phyloP scores from a whole-genome alignment of 495 filamentous ascomycete genomes.

The Penicillium bovifimosum region DNA sequence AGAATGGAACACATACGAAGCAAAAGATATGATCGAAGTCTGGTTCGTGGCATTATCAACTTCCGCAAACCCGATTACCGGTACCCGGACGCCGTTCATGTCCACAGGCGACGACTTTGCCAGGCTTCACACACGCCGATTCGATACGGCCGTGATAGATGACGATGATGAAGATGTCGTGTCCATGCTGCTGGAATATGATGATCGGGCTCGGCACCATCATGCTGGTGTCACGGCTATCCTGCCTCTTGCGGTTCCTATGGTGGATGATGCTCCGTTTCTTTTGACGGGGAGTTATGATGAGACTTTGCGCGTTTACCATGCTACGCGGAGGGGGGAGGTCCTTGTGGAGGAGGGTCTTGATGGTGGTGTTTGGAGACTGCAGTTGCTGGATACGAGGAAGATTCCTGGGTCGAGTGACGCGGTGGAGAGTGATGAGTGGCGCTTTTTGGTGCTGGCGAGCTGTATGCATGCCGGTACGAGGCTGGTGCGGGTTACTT shows the following conservation, averaged over 20 bases:
- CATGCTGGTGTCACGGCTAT: conserved; percentile 86
- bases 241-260: conserved; percentile 51
- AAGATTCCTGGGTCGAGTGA: neutral
- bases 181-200: conserved; percentile 21
- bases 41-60: conserved; percentile 41
- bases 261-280: conserved; percentile 40
- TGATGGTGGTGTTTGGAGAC: conserved; percentile 86
- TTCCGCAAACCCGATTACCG: neutral
- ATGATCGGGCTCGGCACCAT: conserved; percentile 50
- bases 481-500: conserved; percentile 55
- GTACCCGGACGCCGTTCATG: conserved; percentile 23
- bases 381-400: conserved; percentile 53
- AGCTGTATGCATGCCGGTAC: conserved; percentile 92
- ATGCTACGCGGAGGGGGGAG: conserved; percentile 30
- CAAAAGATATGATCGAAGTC: conserved; percentile 38
- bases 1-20: conserved; percentile 27
- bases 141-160: conserved; percentile 16
- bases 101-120: conserved; percentile 38
- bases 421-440: conserved; percentile 7
- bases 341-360: conserved; percentile 59
- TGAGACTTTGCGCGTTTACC: conserved; percentile 68
- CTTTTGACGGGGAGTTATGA: conserved; percentile 91
- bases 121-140: conserved; percentile 29
- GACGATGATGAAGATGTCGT: conserved; percentile 16
- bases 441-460: conserved; percentile 58